Base-by-base conservation (phyloP, 2,329 filamentous ascomycete genomes). In the Ceratocystis huliohia region DNA sequence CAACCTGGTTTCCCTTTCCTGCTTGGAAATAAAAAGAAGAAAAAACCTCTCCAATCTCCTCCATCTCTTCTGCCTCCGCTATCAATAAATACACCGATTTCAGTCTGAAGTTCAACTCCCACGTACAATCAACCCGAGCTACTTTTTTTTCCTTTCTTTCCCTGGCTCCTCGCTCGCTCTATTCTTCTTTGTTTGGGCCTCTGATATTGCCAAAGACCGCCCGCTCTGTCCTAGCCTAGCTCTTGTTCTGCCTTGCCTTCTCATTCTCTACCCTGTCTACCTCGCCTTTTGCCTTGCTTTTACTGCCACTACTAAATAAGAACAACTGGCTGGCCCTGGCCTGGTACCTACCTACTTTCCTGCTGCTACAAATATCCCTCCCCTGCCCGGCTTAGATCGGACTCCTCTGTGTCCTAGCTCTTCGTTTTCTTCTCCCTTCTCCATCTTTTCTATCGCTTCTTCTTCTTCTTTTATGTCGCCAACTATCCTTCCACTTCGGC, bases 281-380 rank as follows among this genome's bases (percentile, higher is more conserved):
- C 41, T 44, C 25, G 44, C 61, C 22, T 63, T 45, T 25, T 13
- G 41, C 61, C 41, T 20, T 63, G 61, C 15, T 17, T 62, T 22
- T 63, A 59, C 56, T 59, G 56, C 17, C 56, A 59, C 56, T 30
- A 33, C 17, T n/a, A 59, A 59, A 48, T 48, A 48, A 20, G 20
- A 28, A 28, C 28, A 59, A 20, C 15, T 33, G 22, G 25, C 5
- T 48, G 48, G 20, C 15, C 25, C 7, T 28, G 10, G 20, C 25
- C 7, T 28, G 10, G 20, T 53, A 25, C 48, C 22, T 48, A 25
- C 25, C 20, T 28, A 7, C 28, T 10, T 37, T 13, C 56, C 50
- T 13, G 48, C 20, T 15, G 1, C 56, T 59, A 59, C 15, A 37
- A 59, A 53, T 53, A 53, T 59, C 56, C 56, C 56, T 59, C 25